Percentiles rank a stretch among this genome's conserved stretches.
Conservation (phyloP, 805 yeast genomes). For the Crinitomyces ghanaensis region DNA sequence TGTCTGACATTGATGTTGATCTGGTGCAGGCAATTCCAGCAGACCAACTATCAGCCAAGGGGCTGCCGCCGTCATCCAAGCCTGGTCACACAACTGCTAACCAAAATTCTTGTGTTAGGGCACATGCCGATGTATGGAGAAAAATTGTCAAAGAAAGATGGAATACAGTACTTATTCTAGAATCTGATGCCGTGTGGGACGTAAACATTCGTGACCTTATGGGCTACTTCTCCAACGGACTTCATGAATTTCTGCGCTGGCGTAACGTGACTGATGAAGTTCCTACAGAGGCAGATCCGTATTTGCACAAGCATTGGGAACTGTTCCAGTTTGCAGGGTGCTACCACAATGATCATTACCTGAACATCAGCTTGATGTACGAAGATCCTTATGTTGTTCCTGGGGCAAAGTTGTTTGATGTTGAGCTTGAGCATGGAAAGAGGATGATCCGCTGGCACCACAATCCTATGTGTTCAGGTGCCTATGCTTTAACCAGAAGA, state of each 20-base stretch:
- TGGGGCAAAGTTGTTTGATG: conserved; percentile 3
- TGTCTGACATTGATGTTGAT: conserved; percentile 6
- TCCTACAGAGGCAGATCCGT: conserved; percentile 10
- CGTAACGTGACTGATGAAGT: background rate
- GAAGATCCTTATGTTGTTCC: conserved; percentile 9
- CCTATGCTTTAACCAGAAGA: conserved; percentile 9
- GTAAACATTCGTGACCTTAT: conserved; percentile 5
- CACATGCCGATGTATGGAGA: conserved; percentile 12
- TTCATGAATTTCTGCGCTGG: background rate
- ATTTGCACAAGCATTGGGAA: conserved; percentile 9
- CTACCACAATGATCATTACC: conserved; percentile 4
- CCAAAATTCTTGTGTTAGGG: conserved; percentile 7
- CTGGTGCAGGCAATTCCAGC: conserved; percentile 1
- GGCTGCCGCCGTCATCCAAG: conserved; percentile 8
- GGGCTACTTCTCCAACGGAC: background rate
- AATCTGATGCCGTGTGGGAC: conserved; percentile 14
- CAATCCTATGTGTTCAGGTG: conserved; percentile 9
- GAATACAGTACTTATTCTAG: conserved; percentile 8
- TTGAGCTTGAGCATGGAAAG: conserved; percentile 4
- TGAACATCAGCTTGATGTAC: conserved; percentile 3
- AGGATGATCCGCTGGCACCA: conserved; percentile 8
- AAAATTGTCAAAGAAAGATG: conserved; percentile 8
- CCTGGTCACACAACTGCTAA: background rate
- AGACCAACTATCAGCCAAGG: conserved; percentile 1
- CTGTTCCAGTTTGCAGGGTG: conserved; percentile 9